Base-by-base conservation (phyloP, 257 asterid species). In the Solanum sitiens region DNA sequence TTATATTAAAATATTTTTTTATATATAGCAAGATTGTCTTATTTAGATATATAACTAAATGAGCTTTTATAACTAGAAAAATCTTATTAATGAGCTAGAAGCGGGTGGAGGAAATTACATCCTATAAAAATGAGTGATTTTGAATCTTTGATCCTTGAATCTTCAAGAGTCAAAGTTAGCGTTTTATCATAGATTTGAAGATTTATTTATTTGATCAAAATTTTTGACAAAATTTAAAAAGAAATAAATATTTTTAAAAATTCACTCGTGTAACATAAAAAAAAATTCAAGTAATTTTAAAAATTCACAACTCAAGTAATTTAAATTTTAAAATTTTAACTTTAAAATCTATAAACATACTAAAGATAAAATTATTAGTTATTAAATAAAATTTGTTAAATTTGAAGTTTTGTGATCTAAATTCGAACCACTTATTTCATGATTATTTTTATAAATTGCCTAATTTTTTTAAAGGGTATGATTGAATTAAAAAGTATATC, bases 81-180 rank as follows among this genome's bases (percentile, higher is more conserved):
- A 27, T 3, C 0, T 1, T 25, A 27, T 68, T 68, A 68, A 68
- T 12, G 15, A 67, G n/a, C n/a, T n/a, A 3, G 75, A 11, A 33
- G 23, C 23, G 6, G 30, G 39, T 4, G 4, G 5, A 2, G 39
- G 21, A 67, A 67, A 68, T 70, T 70, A 32, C 40, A 30, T 1
- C 1, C 21, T 1, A 30, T 30, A 32, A 32, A 63, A 70, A 7
- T 70, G 40, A 32, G 23, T 13, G 12, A 6, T 32, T 40, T 15
- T 32, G 3, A 70, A 7, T 32, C 0, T 30, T 70, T 70, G 1
- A 70, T 7, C 1, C 32, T 0, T 6, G 0, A 2, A n/a, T 63
- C 15, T 23, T 70, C 3, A 6, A 32, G 8, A 15, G n/a, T 32
- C 6, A 32, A 70, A 30, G 23, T 6, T 27, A 14, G 1, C 0